Conservation (phyloP, 1,139 yeast species). For the Suhomyces bribrorum region DNA sequence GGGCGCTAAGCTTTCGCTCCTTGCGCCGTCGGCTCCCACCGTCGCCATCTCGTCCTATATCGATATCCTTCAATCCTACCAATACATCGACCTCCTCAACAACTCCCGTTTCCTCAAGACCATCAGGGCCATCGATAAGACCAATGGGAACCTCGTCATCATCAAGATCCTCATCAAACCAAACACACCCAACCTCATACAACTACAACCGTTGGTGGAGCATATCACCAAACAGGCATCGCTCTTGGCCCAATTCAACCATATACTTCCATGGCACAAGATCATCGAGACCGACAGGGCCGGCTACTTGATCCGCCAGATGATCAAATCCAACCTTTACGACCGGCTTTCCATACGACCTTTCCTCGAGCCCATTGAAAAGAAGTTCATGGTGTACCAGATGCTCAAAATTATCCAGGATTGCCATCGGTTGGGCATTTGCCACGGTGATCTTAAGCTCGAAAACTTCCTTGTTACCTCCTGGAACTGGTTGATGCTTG, state of each 20-base stretch:
- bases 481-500: slow-evolving; percentile 82
- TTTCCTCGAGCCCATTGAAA: slow-evolving; percentile 77
- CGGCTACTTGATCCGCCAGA: slow-evolving; percentile 84
- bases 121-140: slow-evolving; percentile 67
- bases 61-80: slow-evolving; percentile 71
- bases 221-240: slow-evolving; percentile 36
- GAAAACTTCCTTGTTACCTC: slow-evolving; percentile 87
- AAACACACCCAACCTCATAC: slow-evolving; percentile 27
- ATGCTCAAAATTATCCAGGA: slow-evolving; percentile 60
- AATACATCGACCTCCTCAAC: slow-evolving; percentile 68
- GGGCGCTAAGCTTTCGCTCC: slow-evolving; percentile 85
- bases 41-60: slow-evolving; percentile 90
- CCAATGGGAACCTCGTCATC: slow-evolving; percentile 63
- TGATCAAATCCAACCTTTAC: slow-evolving; percentile 72
- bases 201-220: slow-evolving; percentile 38
- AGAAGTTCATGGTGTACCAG: slow-evolving; percentile 83
- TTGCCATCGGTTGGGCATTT: slow-evolving; percentile 61
- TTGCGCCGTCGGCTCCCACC: slow-evolving; percentile 90
- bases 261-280: slow-evolving; percentile 69
- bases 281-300: slow-evolving; percentile 90
- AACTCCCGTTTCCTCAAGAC: slow-evolving; percentile 86
- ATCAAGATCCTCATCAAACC: slow-evolving; percentile 86
- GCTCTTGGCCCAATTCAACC: slow-evolving; percentile 53
- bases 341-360: slow-evolving; percentile 89
- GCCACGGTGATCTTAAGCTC: slow-evolving; percentile 89